phyloP scores from a whole-genome alignment of 2,329 filamentous ascomycete genomes.

The Aspergillus pseudonomiae region DNA sequence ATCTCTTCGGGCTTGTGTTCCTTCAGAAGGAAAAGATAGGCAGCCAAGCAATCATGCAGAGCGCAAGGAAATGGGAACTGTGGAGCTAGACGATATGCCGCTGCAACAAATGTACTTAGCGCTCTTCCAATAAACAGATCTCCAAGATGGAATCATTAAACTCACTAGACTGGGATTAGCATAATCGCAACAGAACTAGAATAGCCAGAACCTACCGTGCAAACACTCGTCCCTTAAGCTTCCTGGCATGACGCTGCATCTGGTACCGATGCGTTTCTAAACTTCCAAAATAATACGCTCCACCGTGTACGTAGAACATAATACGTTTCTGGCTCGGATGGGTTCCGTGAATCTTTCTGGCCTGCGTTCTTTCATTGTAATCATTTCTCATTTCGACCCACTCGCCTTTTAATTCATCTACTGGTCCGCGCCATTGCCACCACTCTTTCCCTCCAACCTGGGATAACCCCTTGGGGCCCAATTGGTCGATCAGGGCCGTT shows the following conservation, averaged over 20 bases:
- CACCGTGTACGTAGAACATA: constrained; percentile 93
- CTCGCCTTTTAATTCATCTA: constrained; percentile 73
- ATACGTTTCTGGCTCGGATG: constrained; percentile 67
- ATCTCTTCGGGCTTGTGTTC: constrained; percentile 79
- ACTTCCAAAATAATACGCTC: constrained; percentile 93
- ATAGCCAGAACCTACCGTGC: constrained; percentile 56
- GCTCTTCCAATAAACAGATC: neutral
- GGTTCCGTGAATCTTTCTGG: constrained; percentile 38
- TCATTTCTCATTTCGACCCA: constrained; percentile 96
- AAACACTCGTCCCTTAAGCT: constrained; percentile 86
- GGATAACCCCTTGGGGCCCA: constrained; percentile 75
- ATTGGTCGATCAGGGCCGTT: constrained; percentile 67
- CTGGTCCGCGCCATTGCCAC: constrained; percentile 82
- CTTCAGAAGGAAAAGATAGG: constrained; percentile 81
- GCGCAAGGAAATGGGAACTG: constrained; percentile 97
- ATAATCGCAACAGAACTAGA: neutral
- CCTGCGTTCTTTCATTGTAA: constrained; percentile 70
- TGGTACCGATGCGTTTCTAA: constrained; percentile 98
- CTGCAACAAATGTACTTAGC: constrained; percentile 26
- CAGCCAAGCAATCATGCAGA: constrained; percentile 83
- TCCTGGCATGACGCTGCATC: constrained; percentile 92
- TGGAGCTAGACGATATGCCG: constrained; percentile 82
- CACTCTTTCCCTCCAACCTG: constrained; percentile 79
- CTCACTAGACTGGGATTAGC: constrained; percentile 29
- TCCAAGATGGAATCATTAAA: constrained; percentile 2